phyloP scores from a whole-genome alignment of 2,329 filamentous ascomycete genomes.

The Botryotinia globosa region DNA sequence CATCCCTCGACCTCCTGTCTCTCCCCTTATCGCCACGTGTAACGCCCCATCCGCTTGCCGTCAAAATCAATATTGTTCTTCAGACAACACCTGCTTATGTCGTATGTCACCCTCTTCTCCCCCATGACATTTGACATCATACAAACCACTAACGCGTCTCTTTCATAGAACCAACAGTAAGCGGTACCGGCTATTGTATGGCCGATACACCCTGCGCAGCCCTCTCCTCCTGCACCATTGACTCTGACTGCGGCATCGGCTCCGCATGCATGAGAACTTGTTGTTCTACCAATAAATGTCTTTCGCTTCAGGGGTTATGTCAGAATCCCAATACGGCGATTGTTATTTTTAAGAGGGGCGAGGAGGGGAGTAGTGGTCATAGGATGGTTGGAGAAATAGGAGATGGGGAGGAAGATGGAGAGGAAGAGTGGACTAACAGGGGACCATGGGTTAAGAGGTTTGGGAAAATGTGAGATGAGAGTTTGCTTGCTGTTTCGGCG shows the following conservation, averaged over 20 bases:
- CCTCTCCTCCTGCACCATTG: slow-evolving; percentile 5
- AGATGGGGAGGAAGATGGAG: neutral
- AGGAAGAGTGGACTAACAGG: slow-evolving; percentile 4
- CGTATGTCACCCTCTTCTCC: neutral
- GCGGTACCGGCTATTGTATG: slow-evolving; percentile 15
- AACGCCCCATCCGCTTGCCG: neutral
- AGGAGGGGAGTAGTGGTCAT: neutral
- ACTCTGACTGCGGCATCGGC: neutral
- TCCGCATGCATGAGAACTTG: slow-evolving; percentile 16
- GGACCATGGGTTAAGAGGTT: slow-evolving; percentile 4
- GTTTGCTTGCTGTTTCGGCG: neutral
- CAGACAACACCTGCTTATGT: neutral
- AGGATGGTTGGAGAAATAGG: neutral
- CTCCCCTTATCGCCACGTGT: neutral
- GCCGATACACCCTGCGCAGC: slow-evolving; percentile 1
- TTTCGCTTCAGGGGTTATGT: neutral
- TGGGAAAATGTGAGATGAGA: neutral
- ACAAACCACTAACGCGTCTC: neutral
- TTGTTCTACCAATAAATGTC: slow-evolving; percentile 13
- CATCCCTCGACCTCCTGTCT: neutral
- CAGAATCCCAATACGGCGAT: neutral
- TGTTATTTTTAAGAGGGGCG: neutral
- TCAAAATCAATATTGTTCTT: neutral
- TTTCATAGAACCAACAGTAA: slow-evolving; percentile 1
- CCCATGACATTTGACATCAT: too few species aligned